These are phyloP conservation scores for Paraconiothyrium brasiliense DNA, from an alignment of 2,329 filamentous ascomycete species.

Conservation along the genomic window DNA sequence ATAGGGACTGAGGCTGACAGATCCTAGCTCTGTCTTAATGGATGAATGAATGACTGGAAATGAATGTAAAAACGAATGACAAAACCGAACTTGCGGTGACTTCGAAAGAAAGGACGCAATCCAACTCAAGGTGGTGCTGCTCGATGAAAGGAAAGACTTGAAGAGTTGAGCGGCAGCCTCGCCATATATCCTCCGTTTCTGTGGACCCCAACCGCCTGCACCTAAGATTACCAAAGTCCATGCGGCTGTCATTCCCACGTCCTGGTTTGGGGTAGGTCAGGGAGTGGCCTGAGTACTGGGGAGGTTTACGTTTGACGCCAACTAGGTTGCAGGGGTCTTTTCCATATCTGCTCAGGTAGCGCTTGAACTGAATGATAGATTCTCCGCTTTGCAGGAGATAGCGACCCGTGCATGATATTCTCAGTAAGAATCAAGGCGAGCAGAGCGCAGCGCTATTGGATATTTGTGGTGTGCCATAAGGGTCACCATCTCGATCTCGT, in stretches of 20 bases:
- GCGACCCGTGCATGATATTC: background rate
- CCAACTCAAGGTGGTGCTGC: constrained; percentile 17
- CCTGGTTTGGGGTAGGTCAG: background rate
- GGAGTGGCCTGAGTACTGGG: constrained; percentile 20
- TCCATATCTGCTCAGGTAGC: constrained; percentile 6
- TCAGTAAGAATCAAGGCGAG: too few relatives aligned
- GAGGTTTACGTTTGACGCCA: constrained; percentile 20
- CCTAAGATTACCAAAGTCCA: constrained; percentile 13
- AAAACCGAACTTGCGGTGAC: constrained; percentile 24
- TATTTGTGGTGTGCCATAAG: background rate
- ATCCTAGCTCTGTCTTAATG: constrained; percentile 19
- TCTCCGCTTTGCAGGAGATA: constrained; percentile 4
- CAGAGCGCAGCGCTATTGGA: background rate
- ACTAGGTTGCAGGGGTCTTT: constrained; percentile 7
- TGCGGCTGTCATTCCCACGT: constrained; percentile 16
- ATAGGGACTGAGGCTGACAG: constrained; percentile 13
- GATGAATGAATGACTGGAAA: constrained; percentile 21
- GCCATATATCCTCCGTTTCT: constrained; percentile 19
- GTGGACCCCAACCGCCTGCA: constrained; percentile 13
- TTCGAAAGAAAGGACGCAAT: constrained; percentile 16
- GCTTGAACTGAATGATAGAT: constrained; percentile 7
- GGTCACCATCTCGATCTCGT: background rate
- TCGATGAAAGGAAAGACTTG: constrained; percentile 9
- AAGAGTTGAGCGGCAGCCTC: constrained; percentile 15
- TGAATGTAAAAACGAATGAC: constrained; percentile 26